Base-by-base conservation (phyloP, 176 grass and related monocot species). In the Typha latifolia region DNA sequence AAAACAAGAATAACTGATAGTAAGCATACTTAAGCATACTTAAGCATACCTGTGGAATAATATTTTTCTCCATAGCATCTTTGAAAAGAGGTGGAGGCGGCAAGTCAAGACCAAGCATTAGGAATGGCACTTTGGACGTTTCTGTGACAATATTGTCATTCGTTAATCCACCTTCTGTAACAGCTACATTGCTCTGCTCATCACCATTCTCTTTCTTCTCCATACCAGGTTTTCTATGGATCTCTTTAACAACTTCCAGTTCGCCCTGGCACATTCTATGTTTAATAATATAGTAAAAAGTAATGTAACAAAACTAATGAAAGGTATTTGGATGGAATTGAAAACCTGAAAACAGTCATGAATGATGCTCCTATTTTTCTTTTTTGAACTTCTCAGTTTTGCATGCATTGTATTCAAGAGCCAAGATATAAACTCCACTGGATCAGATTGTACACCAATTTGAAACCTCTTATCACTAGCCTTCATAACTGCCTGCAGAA, bases 31-130 rank as follows among this genome's bases (percentile, higher is more conserved):
- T 73, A 63, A 16, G 16, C 26, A 73, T 47, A 59, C 43, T 24
- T 26, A 64, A 69, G 24, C 72, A 77, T 78, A 90, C 94, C 89
- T 97, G 94, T 76, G 94, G 94, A 63, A 97, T 97, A 62, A 97
- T 97, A 64, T 97, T 92, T 89, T 97, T 97, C 75, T 97, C 94
- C 94, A 97, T 97, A 12, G 89, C 88, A 6, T 97, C 94, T 82
- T 97, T 92, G 71, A 97, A 97, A 82, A 97, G 89, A 61, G 94
- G 94, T 67, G 94, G 94, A n/a, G 89, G 83, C 34, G 94, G 94
- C 48, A 97, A 74, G 69, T 97, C 94, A 69, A 97, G 85, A 71
- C 94, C 89, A 12, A 97, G 94, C 88, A 97, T 92, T 77, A 97
- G 59, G 64, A 92, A 97, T 21, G 89, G 81, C 7, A 97, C 89